phyloP scores from a whole-genome alignment of 2,329 filamentous ascomycete species.

The Aureobasidium vineae region DNA sequence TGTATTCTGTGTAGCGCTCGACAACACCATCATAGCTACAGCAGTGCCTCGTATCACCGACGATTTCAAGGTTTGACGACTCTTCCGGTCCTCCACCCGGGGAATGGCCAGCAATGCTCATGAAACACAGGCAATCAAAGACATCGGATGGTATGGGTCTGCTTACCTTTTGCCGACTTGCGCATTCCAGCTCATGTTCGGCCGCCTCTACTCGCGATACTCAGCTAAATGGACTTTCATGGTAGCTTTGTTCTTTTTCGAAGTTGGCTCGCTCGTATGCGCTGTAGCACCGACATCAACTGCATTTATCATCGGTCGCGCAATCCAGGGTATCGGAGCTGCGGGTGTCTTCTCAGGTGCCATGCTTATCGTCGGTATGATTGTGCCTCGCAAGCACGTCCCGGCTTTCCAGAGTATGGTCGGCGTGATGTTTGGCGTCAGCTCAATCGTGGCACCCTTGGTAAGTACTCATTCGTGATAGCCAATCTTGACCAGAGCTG shows the following conservation, averaged over 20 bases:
- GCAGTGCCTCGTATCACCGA: too few species aligned
- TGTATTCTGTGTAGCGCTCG: too few species aligned
- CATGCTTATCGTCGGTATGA: slow-evolving; percentile 51
- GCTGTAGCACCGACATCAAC: slow-evolving; percentile 48
- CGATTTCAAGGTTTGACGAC: too few species aligned
- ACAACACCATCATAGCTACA: too few species aligned
- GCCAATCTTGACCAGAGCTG: slow-evolving; percentile 36
- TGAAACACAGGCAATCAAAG: slow-evolving; percentile 31
- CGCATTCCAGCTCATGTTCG: slow-evolving; percentile 47
- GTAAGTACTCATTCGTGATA: too few species aligned
- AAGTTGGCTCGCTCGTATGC: slow-evolving; percentile 56
- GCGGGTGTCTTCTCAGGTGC: slow-evolving; percentile 48
- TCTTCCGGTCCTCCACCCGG: too few species aligned
- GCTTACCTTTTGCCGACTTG: slow-evolving; percentile 48
- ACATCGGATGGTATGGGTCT: slow-evolving; percentile 43
- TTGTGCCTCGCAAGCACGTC: slow-evolving; percentile 44
- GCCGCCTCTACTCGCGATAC: slow-evolving; percentile 61
- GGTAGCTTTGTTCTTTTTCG: slow-evolving; percentile 47
- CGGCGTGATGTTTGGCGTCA: slow-evolving; percentile 42
- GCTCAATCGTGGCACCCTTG: too few species aligned
- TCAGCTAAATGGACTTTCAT: slow-evolving; percentile 54
- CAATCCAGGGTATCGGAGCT: slow-evolving; percentile 41
- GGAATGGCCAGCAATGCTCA: too few species aligned
- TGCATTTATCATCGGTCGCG: too few species aligned
- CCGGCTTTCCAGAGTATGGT: slow-evolving; percentile 40